phyloP scores from a whole-genome alignment of 1,284 basidiomycete species.

The Apiotrichum montevideense region DNA sequence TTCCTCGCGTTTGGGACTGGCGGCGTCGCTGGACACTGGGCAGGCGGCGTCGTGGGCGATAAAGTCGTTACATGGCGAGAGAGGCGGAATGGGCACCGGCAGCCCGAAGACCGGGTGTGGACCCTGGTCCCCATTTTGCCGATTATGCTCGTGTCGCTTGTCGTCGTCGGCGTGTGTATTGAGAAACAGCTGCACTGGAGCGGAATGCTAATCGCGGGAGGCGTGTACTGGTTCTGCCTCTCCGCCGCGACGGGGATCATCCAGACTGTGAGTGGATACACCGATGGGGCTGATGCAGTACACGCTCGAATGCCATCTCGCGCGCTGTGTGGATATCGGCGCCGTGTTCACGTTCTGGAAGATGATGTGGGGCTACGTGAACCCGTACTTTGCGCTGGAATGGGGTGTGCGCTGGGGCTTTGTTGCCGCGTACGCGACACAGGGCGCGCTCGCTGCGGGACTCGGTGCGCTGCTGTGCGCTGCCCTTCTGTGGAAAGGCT shows the following conservation, averaged over 20 bases:
- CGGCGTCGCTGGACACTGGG: slow-evolving; percentile 38
- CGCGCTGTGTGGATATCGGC: slow-evolving; percentile 35
- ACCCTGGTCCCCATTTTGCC: slow-evolving; percentile 21
- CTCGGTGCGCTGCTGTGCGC: slow-evolving; percentile 28
- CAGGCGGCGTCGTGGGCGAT: slow-evolving; percentile 39
- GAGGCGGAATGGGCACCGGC: slow-evolving; percentile 26
- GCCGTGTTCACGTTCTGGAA: slow-evolving; percentile 46
- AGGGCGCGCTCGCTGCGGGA: slow-evolving; percentile 28
- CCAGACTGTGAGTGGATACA: slow-evolving; percentile 8
- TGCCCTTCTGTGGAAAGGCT: slow-evolving; percentile 29
- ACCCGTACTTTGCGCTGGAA: slow-evolving; percentile 38
- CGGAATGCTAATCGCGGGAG: slow-evolving; percentile 39
- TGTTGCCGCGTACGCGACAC: slow-evolving; percentile 25
- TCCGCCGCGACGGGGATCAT: slow-evolving; percentile 26
- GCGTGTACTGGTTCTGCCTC: slow-evolving; percentile 35
- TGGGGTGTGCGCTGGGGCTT: slow-evolving; percentile 31
- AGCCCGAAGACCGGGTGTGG: slow-evolving; percentile 44
- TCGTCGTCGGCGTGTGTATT: slow-evolving; percentile 37
- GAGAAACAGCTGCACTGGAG: slow-evolving; percentile 38
- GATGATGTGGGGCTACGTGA: slow-evolving; percentile 40
- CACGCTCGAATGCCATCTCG: slow-evolving; percentile 40
- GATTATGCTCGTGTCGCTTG: slow-evolving; percentile 30
- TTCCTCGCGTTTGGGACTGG: slow-evolving; percentile 41
- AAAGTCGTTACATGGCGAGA: slow-evolving; percentile 31
- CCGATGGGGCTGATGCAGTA: slow-evolving; percentile 13